phyloP scores from a whole-genome alignment of 768 basidiomycete species.

The Lactarius vividus region DNA sequence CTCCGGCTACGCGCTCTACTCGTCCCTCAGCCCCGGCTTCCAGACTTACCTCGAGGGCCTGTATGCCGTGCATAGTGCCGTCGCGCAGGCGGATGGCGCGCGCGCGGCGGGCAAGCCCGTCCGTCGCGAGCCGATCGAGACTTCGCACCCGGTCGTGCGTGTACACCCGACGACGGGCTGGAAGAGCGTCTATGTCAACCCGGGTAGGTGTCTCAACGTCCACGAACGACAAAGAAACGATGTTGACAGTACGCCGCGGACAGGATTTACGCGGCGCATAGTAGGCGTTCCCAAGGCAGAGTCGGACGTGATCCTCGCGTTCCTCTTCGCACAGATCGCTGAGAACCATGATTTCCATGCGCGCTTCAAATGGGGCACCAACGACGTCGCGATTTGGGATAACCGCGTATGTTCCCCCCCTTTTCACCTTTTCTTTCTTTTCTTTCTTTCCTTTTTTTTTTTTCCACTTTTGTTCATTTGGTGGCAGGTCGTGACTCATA shows the following conservation, averaged over 20 bases:
- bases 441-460: neutral
- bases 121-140: slow-evolving; percentile 25
- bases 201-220: slow-evolving; percentile 40
- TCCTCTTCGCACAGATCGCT: slow-evolving; percentile 69
- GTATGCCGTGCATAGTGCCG: slow-evolving; percentile 53
- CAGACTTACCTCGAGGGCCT: slow-evolving; percentile 57
- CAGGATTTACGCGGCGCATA: slow-evolving; percentile 78
- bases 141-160: slow-evolving; percentile 73
- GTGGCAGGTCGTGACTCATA: slow-evolving; percentile 64
- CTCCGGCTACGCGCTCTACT: slow-evolving; percentile 55
- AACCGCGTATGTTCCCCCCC: slow-evolving; percentile 61
- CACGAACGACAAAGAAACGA: no score
- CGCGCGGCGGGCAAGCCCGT: slow-evolving; percentile 15
- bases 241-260: neutral
- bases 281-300: slow-evolving; percentile 78
- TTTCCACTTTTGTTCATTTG: neutral
- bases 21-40: slow-evolving; percentile 55
- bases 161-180: slow-evolving; percentile 83
- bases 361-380: slow-evolving; percentile 72
- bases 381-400: slow-evolving; percentile 85
- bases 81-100: slow-evolving; percentile 39
- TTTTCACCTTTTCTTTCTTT: no score
- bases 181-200: slow-evolving; percentile 83
- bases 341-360: slow-evolving; percentile 73
- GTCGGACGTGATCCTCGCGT: slow-evolving; percentile 67